Base-by-base conservation (phyloP, 768 basidiomycete genomes). In the Glaciozyma martinii region DNA sequence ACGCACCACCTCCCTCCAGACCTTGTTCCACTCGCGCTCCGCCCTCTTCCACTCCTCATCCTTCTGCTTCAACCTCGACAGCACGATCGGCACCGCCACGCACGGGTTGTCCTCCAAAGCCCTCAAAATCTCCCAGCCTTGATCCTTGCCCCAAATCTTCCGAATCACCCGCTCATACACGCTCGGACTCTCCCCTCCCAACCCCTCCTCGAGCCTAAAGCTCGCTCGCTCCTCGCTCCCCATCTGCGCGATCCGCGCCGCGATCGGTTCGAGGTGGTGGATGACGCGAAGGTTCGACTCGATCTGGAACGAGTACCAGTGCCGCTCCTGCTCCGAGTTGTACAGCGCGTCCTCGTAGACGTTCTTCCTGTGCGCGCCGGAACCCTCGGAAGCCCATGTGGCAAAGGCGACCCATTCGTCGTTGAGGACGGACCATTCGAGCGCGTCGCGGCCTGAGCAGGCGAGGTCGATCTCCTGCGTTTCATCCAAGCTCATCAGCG, bases 241-340 rank as follows among this genome's bases (percentile, higher is more conserved):
- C 93, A 98, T 95, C 67, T 86, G 84, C 68, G 87, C 85, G 71
- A 99, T 86, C 44, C 92, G 86, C 32, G 80, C 81, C 61, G 84
- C 83, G 66, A 98, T 81, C 2, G 92, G 91, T 73, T 98, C 91
- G 62, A 99, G 82, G 56, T 93, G 78, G 3, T 88, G 84, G 72
- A 98, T 93, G 13, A 92, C 95, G 50, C 92, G 85, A 13, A 83
- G 78, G 70, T 95, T 84, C 27, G 86, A 89, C 75, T 95, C 90
- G 42, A 99, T 82, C 71, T 93, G 89, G 64, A 94, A 90, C 70
- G 93, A 90, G 76, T 90, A 98, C 77, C 97, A 94, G 77, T 97
- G 92, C n/a, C 95, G 85, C 77, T 99, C 95, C 76, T 99, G 94
- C 77, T 99, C 95, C 74, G 89, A 88, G 78, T 89, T 89, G 78